A percentile compares a stretch with the other conserved stretches of the same genome.
phyloP scores from a whole-genome alignment of 768 basidiomycete species.

The Hericium rajendrae region DNA sequence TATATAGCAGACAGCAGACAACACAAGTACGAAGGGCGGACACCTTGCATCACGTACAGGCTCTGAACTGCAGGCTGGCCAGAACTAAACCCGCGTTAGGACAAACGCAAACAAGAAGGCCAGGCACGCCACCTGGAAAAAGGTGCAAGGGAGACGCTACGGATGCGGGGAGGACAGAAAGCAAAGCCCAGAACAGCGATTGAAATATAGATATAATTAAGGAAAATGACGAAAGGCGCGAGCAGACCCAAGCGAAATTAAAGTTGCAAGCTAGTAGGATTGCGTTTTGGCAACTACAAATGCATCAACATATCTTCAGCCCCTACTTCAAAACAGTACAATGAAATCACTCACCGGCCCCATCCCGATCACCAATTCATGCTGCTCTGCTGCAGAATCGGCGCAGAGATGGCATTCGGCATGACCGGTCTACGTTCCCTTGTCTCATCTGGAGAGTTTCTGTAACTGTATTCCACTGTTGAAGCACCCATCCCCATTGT shows the following conservation, averaged over 20 bases:
- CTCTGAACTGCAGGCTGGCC: not conserved
- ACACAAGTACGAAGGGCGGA: too few species aligned
- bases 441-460: slow-evolving; percentile 26
- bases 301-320: too few species aligned
- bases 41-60: not conserved
- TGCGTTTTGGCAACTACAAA: too few species aligned
- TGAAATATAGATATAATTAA: not conserved
- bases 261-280: too few species aligned
- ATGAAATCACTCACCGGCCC: not conserved
- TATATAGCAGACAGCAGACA: not conserved
- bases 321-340: not conserved
- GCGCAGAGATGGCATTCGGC: slow-evolving; percentile 62
- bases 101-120: not conserved
- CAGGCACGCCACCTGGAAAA: not conserved
- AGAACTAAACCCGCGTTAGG: not conserved
- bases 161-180: not conserved
- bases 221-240: not conserved
- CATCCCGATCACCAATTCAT: slow-evolving; percentile 62
- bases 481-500: slow-evolving; percentile 17
- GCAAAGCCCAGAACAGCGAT: not conserved
- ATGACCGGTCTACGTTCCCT: slow-evolving; percentile 50
- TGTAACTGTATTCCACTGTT: slow-evolving; percentile 27
- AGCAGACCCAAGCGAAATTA: too few species aligned
- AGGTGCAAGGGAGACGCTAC: too few species aligned
- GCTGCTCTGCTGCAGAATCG: slow-evolving; percentile 71